Percentiles rank a stretch among this genome's conserved stretches.
phyloP scores from a whole-genome alignment of 129 eudicot species.

The Artemisia tridentata region DNA sequence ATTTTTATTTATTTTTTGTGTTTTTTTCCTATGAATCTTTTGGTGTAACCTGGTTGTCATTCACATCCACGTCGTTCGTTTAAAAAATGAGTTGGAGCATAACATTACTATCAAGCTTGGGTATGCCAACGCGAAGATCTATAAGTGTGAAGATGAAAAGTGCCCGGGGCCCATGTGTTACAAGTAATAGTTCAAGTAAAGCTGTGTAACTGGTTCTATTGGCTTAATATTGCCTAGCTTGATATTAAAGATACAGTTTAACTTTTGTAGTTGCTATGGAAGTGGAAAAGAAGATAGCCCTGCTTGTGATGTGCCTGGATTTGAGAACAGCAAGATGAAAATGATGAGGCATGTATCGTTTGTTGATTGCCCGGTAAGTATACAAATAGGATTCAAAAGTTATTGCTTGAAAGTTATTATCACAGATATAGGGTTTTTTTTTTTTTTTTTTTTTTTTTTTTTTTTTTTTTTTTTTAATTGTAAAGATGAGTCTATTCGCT shows the following conservation, averaged over 20 bases:
- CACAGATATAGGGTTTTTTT: background rate
- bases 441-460: no score
- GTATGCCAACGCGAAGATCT: slow-evolving; percentile 97
- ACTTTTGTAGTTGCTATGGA: slow-evolving; percentile 76
- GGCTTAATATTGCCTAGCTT: slow-evolving; percentile 1
- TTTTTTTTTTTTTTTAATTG: no score
- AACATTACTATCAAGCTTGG: slow-evolving; percentile 97
- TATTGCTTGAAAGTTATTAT: background rate
- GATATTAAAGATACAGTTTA: background rate
- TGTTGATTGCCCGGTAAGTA: slow-evolving; percentile 93
- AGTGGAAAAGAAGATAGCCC: slow-evolving; percentile 97
- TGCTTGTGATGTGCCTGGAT: slow-evolving; percentile 94
- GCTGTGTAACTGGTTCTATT: background rate
- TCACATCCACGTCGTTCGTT: slow-evolving; percentile 76
- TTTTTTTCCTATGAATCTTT: background rate
- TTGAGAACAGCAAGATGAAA: slow-evolving; percentile 88
- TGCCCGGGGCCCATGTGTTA: slow-evolving; percentile 97
- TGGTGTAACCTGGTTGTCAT: slow-evolving; percentile 7
- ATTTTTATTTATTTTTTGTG: background rate
- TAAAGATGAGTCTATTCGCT: background rate
- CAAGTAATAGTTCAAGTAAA: slow-evolving; percentile 46
- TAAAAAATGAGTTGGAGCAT: slow-evolving; percentile 92
- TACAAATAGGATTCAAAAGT: background rate
- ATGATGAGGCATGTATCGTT: slow-evolving; percentile 89
- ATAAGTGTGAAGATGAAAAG: slow-evolving; percentile 89